Percentiles rank a stretch among this genome's conserved stretches.
Evolutionary conservation across 306 rosid genomes (phyloP).

Genomic region (Castanea mollissima): DNA sequence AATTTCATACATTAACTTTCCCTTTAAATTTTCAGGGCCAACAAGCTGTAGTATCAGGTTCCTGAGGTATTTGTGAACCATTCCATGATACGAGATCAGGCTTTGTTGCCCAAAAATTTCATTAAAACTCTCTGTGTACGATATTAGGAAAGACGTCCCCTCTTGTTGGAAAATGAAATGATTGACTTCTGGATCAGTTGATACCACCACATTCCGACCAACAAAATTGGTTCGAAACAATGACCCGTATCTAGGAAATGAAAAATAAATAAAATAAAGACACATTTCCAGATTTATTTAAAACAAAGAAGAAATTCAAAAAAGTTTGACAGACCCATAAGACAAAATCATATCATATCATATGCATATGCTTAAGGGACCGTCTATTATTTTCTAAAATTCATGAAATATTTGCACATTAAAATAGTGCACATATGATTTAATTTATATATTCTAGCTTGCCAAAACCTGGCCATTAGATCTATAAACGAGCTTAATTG

Average conservation of each 20-base stretch:
- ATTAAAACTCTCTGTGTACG: not conserved
- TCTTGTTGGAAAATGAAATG: not conserved
- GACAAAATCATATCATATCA: too few species aligned
- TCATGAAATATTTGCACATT: too few species aligned
- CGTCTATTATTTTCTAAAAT: too few species aligned
- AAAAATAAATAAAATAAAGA: too few species aligned
- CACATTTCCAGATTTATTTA: too few species aligned
- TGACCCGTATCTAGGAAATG: not conserved
- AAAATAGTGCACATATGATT: too few species aligned
- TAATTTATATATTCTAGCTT: too few species aligned
- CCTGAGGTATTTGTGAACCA: conserved; percentile 12
- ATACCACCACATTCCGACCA: not conserved
- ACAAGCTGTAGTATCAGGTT: conserved; percentile 5
- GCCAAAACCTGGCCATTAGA: too few species aligned
- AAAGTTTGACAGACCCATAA: too few species aligned
- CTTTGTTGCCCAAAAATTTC: not conserved
- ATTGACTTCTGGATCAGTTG: conserved; percentile 2
- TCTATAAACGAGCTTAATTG: too few species aligned
- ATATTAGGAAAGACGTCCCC: not conserved
- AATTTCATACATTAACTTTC: not conserved
- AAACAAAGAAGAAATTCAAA: too few species aligned
- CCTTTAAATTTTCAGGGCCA: conserved; percentile 7
- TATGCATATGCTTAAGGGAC: too few species aligned
- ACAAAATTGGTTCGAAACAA: not conserved
- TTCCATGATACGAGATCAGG: not conserved